Evolutionary conservation across 306 rosid genomes (phyloP).

Genomic region (Pueraria montana): DNA sequence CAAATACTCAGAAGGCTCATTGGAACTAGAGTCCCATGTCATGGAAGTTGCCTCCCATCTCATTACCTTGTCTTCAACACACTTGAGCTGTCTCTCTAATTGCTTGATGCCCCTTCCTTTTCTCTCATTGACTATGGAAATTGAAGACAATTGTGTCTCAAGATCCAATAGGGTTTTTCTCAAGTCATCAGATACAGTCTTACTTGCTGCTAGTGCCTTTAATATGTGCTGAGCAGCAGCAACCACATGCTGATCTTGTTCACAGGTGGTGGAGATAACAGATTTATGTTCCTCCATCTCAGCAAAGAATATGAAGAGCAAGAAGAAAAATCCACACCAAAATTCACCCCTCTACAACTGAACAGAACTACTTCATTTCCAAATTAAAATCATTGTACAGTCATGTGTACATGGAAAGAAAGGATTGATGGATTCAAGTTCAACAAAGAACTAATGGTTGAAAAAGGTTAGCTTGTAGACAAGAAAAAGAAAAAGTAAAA

Average conservation of each 20-base stretch:
- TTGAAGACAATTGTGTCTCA: constrained; percentile 66
- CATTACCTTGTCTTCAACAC: constrained; percentile 55
- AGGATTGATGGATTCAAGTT: background rate
- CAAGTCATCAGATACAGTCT: constrained; percentile 55
- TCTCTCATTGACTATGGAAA: constrained; percentile 50
- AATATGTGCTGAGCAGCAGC: constrained; percentile 72
- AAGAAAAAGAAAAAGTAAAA: background rate
- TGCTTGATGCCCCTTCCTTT: constrained; percentile 35
- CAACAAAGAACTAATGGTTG: background rate
- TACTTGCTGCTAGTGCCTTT: constrained; percentile 62
- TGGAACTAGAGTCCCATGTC: constrained; percentile 57
- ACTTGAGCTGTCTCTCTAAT: constrained; percentile 55
- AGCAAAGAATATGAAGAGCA: constrained; percentile 4
- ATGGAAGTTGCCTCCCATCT: constrained; percentile 58
- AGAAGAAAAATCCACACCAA: constrained; percentile 14
- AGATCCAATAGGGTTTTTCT: constrained; percentile 65
- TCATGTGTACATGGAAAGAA: background rate
- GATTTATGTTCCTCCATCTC: constrained; percentile 61
- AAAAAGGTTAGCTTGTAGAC: background rate
- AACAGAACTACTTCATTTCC: constrained; percentile 24
- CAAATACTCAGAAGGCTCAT: constrained; percentile 59
- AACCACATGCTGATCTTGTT: constrained; percentile 63
- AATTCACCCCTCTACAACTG: constrained; percentile 19
- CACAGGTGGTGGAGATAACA: constrained; percentile 43
- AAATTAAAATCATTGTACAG: background rate